These are phyloP conservation scores for Leptographium lundbergii DNA, from an alignment of 2,329 filamentous ascomycete species.

Conservation along the genomic window DNA sequence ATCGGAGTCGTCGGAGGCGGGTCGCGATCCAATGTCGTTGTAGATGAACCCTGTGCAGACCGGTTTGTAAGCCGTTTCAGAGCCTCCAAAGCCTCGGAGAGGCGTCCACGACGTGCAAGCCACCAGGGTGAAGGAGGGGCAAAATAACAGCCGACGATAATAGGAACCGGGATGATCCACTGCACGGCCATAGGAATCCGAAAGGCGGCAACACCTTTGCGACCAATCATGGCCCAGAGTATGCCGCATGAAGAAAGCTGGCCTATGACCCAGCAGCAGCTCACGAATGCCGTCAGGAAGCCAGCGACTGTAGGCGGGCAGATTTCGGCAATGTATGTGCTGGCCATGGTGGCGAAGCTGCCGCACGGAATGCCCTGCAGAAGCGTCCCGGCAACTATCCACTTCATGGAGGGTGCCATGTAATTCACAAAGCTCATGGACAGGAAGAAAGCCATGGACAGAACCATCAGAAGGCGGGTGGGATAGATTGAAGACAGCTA, in stretches of 20 bases:
- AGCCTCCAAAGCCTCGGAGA: constrained; percentile 2
- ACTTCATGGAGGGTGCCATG: constrained; percentile 9
- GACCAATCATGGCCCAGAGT: constrained; percentile 9
- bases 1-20: constrained; percentile 26
- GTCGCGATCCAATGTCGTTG: not conserved
- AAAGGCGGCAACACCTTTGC: constrained; percentile 10
- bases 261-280: constrained; percentile 13
- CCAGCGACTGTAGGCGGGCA: constrained; percentile 10
- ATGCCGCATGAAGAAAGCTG: constrained; percentile 10
- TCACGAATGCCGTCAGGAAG: constrained; percentile 12
- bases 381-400: constrained; percentile 11
- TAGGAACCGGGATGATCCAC: constrained; percentile 11
- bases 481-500: constrained; percentile 10
- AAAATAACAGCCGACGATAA: constrained; percentile 7
- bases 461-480: constrained; percentile 6
- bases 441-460: constrained; percentile 6
- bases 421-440: constrained; percentile 10
- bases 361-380: constrained; percentile 13
- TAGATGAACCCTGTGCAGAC: not conserved
- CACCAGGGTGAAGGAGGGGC: constrained; percentile 14
- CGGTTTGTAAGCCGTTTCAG: constrained; percentile 4
- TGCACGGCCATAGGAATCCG: constrained; percentile 12
- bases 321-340: constrained; percentile 13
- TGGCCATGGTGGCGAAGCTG: constrained; percentile 12
- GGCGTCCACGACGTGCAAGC: constrained; percentile 25